Evolutionary conservation across 129 eudicot genomes (phyloP).

Genomic region (Kitagawia praeruptora): DNA sequence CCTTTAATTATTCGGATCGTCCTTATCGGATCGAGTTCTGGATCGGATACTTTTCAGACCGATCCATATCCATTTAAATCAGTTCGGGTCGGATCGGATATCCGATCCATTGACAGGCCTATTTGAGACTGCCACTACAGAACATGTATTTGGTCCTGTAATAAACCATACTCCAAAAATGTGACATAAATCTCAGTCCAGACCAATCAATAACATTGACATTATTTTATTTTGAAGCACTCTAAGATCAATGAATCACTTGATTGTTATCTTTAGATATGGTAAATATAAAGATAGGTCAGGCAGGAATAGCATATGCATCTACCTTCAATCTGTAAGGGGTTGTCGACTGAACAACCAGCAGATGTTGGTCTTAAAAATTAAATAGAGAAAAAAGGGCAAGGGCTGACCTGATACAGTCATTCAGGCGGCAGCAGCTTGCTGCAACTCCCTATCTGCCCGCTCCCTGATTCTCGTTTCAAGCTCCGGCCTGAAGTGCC

Average conservation of each 20-base stretch:
- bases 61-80: too few relatives aligned
- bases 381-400: background rate
- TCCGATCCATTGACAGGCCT: too few relatives aligned
- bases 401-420: conserved; percentile 31
- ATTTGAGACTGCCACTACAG: background rate
- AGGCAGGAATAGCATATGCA: too few relatives aligned
- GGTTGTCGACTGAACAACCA: too few relatives aligned
- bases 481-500: conserved; percentile 92
- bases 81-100: too few relatives aligned
- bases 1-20: too few relatives aligned
- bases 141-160: background rate
- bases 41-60: too few relatives aligned
- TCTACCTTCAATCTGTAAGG: too few relatives aligned
- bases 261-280: background rate
- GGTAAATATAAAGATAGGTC: background rate
- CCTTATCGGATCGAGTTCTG: too few relatives aligned
- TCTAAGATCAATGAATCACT: background rate
- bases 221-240: background rate
- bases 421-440: conserved; percentile 55
- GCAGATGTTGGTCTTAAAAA: too few relatives aligned
- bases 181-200: background rate
- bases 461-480: conserved; percentile 77
- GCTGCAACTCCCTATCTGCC: conserved; percentile 52
- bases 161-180: background rate
- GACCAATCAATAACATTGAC: background rate